A percentile compares a stretch with the other conserved stretches of the same genome.
These are phyloP conservation scores for Xylaria sp. DNA, from an alignment of 2,329 filamentous ascomycete species.

Conservation along the genomic window DNA sequence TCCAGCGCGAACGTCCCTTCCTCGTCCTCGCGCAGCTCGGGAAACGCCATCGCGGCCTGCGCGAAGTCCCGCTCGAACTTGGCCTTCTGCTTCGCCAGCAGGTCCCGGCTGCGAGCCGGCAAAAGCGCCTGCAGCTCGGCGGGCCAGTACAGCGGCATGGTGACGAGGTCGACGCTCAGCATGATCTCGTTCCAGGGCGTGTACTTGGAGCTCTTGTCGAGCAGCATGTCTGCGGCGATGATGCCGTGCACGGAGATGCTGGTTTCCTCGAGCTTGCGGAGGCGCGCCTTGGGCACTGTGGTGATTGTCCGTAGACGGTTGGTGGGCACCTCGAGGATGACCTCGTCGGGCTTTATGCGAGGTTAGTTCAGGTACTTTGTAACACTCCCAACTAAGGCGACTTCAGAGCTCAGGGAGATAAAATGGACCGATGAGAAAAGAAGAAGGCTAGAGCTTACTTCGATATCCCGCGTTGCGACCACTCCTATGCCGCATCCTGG, in stretches of 20 bases:
- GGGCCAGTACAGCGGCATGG: slow-evolving; percentile 63
- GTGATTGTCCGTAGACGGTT: slow-evolving; percentile 72
- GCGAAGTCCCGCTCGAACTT: slow-evolving; percentile 64
- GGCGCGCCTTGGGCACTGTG: slow-evolving; percentile 65
- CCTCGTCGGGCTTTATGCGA: slow-evolving; percentile 63
- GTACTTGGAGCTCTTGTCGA: slow-evolving; percentile 61
- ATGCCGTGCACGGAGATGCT: slow-evolving; percentile 75
- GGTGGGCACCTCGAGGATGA: slow-evolving; percentile 73
- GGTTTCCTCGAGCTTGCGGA: slow-evolving; percentile 59
- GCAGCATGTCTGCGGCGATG: slow-evolving; percentile 74
- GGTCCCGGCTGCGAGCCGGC: slow-evolving; percentile 55
- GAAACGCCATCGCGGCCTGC: slow-evolving; percentile 55
- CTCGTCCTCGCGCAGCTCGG: slow-evolving; percentile 38
- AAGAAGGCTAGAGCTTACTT: slow-evolving; percentile 60
- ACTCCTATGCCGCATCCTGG: slow-evolving; percentile 82
- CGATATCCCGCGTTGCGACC: slow-evolving; percentile 72
- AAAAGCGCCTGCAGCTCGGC: slow-evolving; percentile 58
- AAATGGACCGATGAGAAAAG: not conserved
- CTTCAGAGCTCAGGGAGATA: no score
- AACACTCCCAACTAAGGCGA: not conserved
- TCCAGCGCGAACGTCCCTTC: not conserved
- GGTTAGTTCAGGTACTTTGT: not conserved
- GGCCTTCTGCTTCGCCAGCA: slow-evolving; percentile 65
- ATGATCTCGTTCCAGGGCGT: slow-evolving; percentile 73
- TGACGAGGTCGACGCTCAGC: slow-evolving; percentile 70